These are phyloP conservation scores for Cladosporium oxysporum DNA, from an alignment of 2,329 filamentous ascomycete genomes.

Conservation along the genomic window DNA sequence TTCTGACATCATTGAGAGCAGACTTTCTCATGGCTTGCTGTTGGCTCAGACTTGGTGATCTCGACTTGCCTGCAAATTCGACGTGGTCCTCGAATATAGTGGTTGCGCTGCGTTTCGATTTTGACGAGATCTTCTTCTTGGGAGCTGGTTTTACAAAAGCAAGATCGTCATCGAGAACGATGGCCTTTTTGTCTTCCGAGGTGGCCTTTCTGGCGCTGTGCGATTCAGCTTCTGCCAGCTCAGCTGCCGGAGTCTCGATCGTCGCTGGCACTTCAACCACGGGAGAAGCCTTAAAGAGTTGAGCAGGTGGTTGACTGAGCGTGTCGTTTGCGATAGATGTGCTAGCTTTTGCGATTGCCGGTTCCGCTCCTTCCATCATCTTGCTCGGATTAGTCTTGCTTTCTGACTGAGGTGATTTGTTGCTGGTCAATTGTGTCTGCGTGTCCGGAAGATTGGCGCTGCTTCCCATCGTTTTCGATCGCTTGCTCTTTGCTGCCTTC, in stretches of 20 bases:
- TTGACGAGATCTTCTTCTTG: conserved; percentile 21
- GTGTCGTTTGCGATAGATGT: background rate
- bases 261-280: conserved; percentile 3
- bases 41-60: conserved; percentile 34
- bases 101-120: conserved; percentile 32
- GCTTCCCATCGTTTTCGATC: conserved; percentile 36
- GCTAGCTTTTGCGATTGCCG: background rate
- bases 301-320: background rate
- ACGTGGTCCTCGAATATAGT: conserved; percentile 41
- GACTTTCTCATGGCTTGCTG: conserved; percentile 36
- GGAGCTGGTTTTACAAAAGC: conserved; percentile 22
- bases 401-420: background rate
- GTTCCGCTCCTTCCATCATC: no score
- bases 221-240: background rate
- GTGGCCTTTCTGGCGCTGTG: background rate
- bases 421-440: background rate
- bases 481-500: conserved; percentile 44
- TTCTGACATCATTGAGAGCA: conserved; percentile 24
- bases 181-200: background rate
- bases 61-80: conserved; percentile 25
- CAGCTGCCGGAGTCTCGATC: background rate
- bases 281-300: background rate
- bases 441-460: background rate
- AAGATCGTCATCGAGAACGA: conserved; percentile 16
- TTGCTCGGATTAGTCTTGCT: background rate